Percentiles rank a stretch among this genome's conserved stretches.
Conservation (phyloP, 805 yeast species). For the Naumovozyma castellii region DNA sequence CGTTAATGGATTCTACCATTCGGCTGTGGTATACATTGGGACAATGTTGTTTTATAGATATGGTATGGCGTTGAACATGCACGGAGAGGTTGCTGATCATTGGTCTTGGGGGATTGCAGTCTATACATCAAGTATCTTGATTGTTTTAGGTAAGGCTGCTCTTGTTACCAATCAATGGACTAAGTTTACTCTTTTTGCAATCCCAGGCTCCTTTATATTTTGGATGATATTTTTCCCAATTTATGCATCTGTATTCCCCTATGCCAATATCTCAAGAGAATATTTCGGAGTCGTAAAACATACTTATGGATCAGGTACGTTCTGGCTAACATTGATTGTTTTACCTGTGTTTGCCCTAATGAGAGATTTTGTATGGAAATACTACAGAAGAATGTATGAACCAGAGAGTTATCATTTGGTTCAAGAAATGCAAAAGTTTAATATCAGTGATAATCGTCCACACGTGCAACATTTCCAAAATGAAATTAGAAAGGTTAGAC, state of each 20-base stretch:
- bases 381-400: constrained; percentile 78
- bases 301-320: constrained; percentile 65
- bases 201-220: constrained; percentile 82
- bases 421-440: constrained; percentile 92
- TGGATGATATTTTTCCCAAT: constrained; percentile 86
- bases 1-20: constrained; percentile 87
- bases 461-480: constrained; percentile 93
- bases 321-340: constrained; percentile 76
- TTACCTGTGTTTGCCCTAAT: constrained; percentile 69
- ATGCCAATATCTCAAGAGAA: constrained; percentile 70
- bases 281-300: constrained; percentile 71
- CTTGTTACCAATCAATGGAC: constrained; percentile 90
- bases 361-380: constrained; percentile 91
- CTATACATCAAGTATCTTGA: constrained; percentile 76
- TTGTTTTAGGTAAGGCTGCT: constrained; percentile 93
- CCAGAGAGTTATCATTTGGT: constrained; percentile 93
- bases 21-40: constrained; percentile 73
- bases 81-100: constrained; percentile 70
- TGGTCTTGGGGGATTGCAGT: constrained; percentile 95
- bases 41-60: constrained; percentile 56
- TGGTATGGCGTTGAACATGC: constrained; percentile 49
- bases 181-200: constrained; percentile 79
- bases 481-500: constrained; percentile 94
- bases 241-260: constrained; percentile 79
- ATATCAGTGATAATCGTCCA: constrained; percentile 90